Conservation (phyloP, 2,329 filamentous ascomycete genomes). For the Xylariales sp. region DNA sequence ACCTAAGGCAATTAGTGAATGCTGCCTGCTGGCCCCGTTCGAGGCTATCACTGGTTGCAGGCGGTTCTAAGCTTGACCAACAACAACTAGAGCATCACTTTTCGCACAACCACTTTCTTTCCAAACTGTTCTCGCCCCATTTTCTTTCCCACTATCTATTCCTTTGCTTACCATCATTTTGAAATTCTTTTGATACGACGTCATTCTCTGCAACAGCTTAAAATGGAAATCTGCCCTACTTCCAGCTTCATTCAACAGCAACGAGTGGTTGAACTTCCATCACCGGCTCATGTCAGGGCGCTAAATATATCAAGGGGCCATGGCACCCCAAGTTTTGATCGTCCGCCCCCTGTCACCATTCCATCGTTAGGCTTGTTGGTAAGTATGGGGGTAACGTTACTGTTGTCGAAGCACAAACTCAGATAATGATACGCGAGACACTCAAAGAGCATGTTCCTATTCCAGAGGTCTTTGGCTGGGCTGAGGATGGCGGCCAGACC, state of each 20-base stretch:
- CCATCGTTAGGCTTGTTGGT: conserved; percentile 26
- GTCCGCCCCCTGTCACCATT: conserved; percentile 25
- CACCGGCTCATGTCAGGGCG: conserved; percentile 22
- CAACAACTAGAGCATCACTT: too few relatives aligned
- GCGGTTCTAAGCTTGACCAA: too few relatives aligned
- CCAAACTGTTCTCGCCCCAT: too few relatives aligned
- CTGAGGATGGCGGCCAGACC: background rate
- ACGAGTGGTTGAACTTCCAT: conserved; percentile 18
- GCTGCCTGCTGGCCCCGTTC: too few relatives aligned
- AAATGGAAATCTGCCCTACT: too few relatives aligned
- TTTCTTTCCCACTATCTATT: too few relatives aligned
- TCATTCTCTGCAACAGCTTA: too few relatives aligned
- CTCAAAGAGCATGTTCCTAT: conserved; percentile 12
- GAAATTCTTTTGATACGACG: background rate
- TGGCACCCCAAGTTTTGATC: conserved; percentile 14
- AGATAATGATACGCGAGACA: conserved; percentile 19
- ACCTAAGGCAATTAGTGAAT: too few relatives aligned
- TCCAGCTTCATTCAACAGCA: conserved; percentile 17
- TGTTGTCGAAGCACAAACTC: conserved; percentile 21
- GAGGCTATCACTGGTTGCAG: too few relatives aligned
- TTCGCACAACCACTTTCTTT: too few relatives aligned
- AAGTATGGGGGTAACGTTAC: conserved; percentile 28
- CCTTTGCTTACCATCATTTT: too few relatives aligned
- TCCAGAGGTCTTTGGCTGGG: conserved; percentile 2
- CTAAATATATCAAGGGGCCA: conserved; percentile 16